Base-by-base conservation (phyloP, 2,329 filamentous ascomycete species). In the Talaromyces amestolkiae region DNA sequence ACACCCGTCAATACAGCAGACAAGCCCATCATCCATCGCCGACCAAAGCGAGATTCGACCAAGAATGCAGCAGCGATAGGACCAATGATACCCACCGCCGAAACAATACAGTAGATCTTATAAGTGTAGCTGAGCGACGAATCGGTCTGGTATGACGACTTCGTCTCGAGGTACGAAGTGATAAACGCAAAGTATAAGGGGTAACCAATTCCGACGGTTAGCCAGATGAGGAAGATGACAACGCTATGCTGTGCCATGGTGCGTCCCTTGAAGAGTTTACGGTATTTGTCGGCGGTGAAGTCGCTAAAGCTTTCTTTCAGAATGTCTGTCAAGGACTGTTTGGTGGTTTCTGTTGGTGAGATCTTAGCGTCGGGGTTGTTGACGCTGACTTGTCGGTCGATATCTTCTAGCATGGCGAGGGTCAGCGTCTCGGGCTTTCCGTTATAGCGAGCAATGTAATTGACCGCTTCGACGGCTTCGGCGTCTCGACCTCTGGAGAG, bases 151-250 rank as follows among this genome's bases (percentile, higher is more conserved):
- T 35, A 54, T 7, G 49, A 53, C 17, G 27, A 76, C 61, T 79
- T 77, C 8, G 74, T 79, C 19, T 76, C 75, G 7, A 82, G 75
- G 64, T 83, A 83, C 0, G 78, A 80, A 1, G 80, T 79, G 58
- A 83, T 78, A 63, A 82, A 83, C 53, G 77, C 78, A 69, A 81
- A 81, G 69, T 81, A 83, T 0, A 83, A 73, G 4, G 81, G 81
- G 68, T 82, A 82, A 1, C 78, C 80, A 24, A 83, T 76, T n/a
- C 80, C 80, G 35, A 82, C 79, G 0, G 78, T 81, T 3, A 81
- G 67, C 81, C 80, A 82, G 49, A 81, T 76, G 3, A 78, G 68
- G 67, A 80, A 81, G 1, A 76, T 78, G 5, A 82, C 70, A 0
- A 70, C 67, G 0, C 77, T 77, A 67, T 79, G 73, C 10, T 68